A percentile compares a stretch with the other conserved stretches of the same genome.
These are phyloP conservation scores for Arachnopeziza araneosa DNA, from an alignment of 2,329 filamentous ascomycete species.

Conservation along the genomic window DNA sequence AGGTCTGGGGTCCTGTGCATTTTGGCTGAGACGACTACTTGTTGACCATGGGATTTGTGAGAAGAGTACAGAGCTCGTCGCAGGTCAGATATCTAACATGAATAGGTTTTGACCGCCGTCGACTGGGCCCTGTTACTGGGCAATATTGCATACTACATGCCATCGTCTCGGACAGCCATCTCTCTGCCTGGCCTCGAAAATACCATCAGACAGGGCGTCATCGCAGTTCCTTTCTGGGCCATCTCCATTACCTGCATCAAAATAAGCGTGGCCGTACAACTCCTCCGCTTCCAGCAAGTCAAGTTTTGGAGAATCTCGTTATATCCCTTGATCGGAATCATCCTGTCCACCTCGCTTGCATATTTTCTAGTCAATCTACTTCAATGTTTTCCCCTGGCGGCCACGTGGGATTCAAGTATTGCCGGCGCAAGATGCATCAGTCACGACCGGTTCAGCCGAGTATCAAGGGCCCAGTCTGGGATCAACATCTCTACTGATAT, in stretches of 20 bases:
- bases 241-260: conserved; percentile 4
- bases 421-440: not conserved
- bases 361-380: not conserved
- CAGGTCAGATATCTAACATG: not conserved
- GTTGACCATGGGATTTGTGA: not conserved
- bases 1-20: not conserved
- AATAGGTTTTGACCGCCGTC: not conserved
- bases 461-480: not conserved
- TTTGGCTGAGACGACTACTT: not conserved
- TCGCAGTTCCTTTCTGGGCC: conserved; percentile 1
- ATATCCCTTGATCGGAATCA: not conserved
- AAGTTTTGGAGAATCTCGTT: not conserved
- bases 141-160: not conserved
- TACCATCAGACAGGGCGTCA: conserved; percentile 1
- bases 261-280: not conserved
- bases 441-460: not conserved
- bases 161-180: not conserved
- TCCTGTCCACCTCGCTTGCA: not conserved
- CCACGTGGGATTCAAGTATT: conserved; percentile 1
- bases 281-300: not conserved
- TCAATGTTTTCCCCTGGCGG: conserved; percentile 2
- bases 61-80: not conserved
- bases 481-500: conserved; percentile 7
- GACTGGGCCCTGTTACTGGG: not conserved
- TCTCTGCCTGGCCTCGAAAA: not conserved